Percentiles rank a stretch among this genome's conserved stretches.
Conservation (phyloP, 2,329 filamentous ascomycete genomes). For the Penicillium sp. region DNA sequence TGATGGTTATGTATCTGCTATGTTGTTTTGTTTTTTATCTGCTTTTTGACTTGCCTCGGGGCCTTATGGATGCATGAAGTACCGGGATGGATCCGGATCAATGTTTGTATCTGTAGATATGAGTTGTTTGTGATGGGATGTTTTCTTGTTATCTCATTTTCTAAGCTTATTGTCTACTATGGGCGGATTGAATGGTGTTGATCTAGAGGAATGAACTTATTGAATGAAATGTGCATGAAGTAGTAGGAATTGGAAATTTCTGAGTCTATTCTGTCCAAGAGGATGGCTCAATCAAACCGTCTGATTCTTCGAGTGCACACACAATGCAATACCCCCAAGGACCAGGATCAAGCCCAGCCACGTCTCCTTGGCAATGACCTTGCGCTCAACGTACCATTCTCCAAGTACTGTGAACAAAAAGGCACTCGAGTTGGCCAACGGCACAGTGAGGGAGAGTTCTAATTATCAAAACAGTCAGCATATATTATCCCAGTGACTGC, state of each 20-base stretch:
- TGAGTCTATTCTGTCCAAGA: background rate
- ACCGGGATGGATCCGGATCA: background rate
- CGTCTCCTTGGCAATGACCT: slow-evolving; percentile 85
- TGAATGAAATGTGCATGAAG: background rate
- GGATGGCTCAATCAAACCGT: slow-evolving; percentile 15
- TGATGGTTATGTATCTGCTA: slow-evolving; percentile 23
- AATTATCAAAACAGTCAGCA: slow-evolving; percentile 9
- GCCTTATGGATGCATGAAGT: slow-evolving; percentile 16
- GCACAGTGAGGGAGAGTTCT: slow-evolving; percentile 93
- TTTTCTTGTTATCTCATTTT: background rate
- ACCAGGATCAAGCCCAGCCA: slow-evolving; percentile 83
- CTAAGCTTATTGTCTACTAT: background rate
- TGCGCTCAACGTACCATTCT: slow-evolving; percentile 93
- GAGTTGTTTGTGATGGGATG: background rate
- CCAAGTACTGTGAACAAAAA: slow-evolving; percentile 96
- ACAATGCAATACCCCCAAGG: slow-evolving; percentile 78
- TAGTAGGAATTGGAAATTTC: background rate
- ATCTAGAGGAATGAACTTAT: slow-evolving; percentile 18
- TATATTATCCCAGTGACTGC: background rate
- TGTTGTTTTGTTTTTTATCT: slow-evolving; percentile 11
- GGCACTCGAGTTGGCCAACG: slow-evolving; percentile 90
- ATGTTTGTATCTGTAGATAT: slow-evolving; percentile 25
- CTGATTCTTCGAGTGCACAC: slow-evolving; percentile 67
- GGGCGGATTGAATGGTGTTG: slow-evolving; percentile 9
- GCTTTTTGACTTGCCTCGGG: slow-evolving; percentile 4